Base-by-base conservation (phyloP, 2,329 filamentous ascomycete genomes). In the Endocalyx cinctus region DNA sequence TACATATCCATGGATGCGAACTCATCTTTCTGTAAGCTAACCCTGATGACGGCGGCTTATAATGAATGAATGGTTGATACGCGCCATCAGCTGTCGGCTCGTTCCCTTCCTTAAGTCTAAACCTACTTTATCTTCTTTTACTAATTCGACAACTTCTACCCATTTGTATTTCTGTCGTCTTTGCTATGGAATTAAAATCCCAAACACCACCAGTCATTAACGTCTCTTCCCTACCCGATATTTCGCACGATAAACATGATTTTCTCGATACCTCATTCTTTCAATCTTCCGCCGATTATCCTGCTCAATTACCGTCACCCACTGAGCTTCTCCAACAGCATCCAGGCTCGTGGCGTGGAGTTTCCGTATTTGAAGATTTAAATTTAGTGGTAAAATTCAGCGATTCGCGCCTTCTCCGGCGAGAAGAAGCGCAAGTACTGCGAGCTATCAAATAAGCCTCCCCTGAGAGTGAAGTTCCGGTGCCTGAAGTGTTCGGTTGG, bases 171-270 rank as follows among this genome's bases (percentile, higher is more conserved):
- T n/a, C n/a, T n/a, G n/a, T n/a, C n/a, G 23, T 33, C 31, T 27
- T 34, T 19, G 29, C 32, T 27, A 34, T 29, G 32, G 26, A 16
- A 30, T 22, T 25, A 19, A 14, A 34, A 17, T 14, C 33, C 18
- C 25, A 29, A 26, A 34, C 27, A 34, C 26, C 19, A 25, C 33
- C 18, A 34, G 20, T 34, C 22, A 34, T 33, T 33, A 22, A 33
- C 28, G 31, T 35, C n/a, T 35, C 34, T 31, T 35, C 34, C 31
- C 28, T 27, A 20, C 34, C 27, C 30, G 28, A 35, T 27, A 35
- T 35, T 29, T 31, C 34, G 13, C 34, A 25, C 23, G 23, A 35
- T 31, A 29, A 35, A 15, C 10, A 35, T 35, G 34, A 35, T 17
- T 35, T 31, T 31, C 34, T 27, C 28, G 17, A 35, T 35, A 35